These are phyloP conservation scores for Thermochaetoides thermophila DNA, from an alignment of 495 filamentous ascomycete genomes.

Conservation along the genomic window DNA sequence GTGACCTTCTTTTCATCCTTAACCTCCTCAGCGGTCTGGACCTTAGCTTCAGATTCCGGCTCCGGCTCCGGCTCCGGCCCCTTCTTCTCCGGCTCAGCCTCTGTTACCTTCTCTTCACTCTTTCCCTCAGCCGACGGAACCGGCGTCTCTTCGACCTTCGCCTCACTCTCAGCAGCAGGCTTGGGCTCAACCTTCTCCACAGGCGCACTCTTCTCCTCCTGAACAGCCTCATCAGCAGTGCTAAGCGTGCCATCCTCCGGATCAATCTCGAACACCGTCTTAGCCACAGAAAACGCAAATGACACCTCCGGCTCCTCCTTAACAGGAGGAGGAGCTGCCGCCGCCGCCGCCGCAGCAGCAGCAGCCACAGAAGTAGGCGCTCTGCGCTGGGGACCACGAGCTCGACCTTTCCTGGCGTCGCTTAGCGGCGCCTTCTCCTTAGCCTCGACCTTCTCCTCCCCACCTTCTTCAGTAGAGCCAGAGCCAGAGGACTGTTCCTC, in stretches of 20 bases:
- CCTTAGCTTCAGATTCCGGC: not conserved
- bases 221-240: slow-evolving; percentile 18
- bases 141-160: slow-evolving; percentile 22
- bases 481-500: slow-evolving; percentile 31
- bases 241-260: slow-evolving; percentile 33
- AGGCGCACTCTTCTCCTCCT: slow-evolving; percentile 1
- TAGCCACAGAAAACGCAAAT: slow-evolving; percentile 24
- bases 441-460: slow-evolving; percentile 40
- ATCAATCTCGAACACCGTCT: slow-evolving; percentile 35
- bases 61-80: slow-evolving; percentile 3
- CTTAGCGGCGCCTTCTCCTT: slow-evolving; percentile 62
- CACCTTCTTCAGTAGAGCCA: too few species aligned
- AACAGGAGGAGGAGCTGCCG: not conserved
- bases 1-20: not conserved
- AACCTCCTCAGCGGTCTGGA: slow-evolving; percentile 4
- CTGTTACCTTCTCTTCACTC: not conserved
- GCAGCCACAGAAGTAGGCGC: slow-evolving; percentile 34
- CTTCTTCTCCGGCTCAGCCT: slow-evolving; percentile 1
- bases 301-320: slow-evolving; percentile 13
- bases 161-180: slow-evolving; percentile 21
- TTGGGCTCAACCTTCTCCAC: not conserved
- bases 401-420: slow-evolving; percentile 81
- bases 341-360: not conserved
- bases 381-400: slow-evolving; percentile 72
- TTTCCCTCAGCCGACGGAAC: too few species aligned